phyloP scores from a whole-genome alignment of 192 early-diverging fungal genomes.

The Coemansia sp. region DNA sequence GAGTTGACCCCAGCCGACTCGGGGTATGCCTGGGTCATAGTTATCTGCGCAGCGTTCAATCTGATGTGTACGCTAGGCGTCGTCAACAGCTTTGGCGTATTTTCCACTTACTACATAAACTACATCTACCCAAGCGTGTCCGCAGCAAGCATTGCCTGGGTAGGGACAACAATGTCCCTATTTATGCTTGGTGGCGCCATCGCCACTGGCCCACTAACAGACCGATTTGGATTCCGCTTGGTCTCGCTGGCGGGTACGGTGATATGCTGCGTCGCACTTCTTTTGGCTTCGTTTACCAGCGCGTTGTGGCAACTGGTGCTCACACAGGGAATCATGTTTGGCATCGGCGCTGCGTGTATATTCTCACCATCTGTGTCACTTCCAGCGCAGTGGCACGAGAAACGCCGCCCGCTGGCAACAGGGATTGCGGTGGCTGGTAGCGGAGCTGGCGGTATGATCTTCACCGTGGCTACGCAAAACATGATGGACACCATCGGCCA shows the following conservation, averaged over 20 bases:
- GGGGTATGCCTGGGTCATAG: slow-evolving; percentile 45
- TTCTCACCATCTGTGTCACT: slow-evolving; percentile 74
- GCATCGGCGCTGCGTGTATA: slow-evolving; percentile 66
- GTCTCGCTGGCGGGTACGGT: slow-evolving; percentile 25
- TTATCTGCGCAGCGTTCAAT: slow-evolving; percentile 30
- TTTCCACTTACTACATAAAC: slow-evolving; percentile 46
- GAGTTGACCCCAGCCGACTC: slow-evolving; percentile 20
- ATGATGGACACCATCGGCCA: slow-evolving; percentile 58
- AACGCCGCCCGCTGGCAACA: slow-evolving; percentile 67
- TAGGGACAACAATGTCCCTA: slow-evolving; percentile 39
- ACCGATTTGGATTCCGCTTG: slow-evolving; percentile 36
- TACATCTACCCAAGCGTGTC: slow-evolving; percentile 32
- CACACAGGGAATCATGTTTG: slow-evolving; percentile 76
- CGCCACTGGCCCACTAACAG: slow-evolving; percentile 34
- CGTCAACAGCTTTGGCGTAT: slow-evolving; percentile 48
- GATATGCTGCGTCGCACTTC: slow-evolving; percentile 23
- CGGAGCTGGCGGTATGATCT: slow-evolving; percentile 72
- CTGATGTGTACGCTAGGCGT: slow-evolving; percentile 44
- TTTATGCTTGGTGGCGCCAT: slow-evolving; percentile 43
- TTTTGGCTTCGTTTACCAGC: slow-evolving; percentile 37
- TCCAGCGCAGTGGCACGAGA: slow-evolving; percentile 72
- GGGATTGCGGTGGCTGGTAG: slow-evolving; percentile 75
- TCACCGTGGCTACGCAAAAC: slow-evolving; percentile 61
- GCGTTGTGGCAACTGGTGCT: slow-evolving; percentile 71
- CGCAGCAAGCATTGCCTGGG: slow-evolving; percentile 41